Conservation (phyloP, 164 flowering plant species). For the Vitis amurensis region DNA sequence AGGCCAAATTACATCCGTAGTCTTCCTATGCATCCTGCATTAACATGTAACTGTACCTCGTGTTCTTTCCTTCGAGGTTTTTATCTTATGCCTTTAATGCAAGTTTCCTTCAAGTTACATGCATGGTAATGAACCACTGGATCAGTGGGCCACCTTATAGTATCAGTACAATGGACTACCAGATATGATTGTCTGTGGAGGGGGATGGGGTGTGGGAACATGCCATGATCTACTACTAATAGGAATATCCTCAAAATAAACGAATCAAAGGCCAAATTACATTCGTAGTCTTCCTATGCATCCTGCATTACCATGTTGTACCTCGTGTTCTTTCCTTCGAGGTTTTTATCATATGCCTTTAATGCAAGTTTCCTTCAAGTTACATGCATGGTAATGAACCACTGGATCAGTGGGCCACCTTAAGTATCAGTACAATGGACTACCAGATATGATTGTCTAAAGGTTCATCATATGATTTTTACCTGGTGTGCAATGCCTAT, state of each 20-base stretch:
- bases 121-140: background rate
- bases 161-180: background rate
- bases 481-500: too few species aligned
- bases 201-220: too few species aligned
- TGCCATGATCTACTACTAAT: too few species aligned
- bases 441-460: background rate
- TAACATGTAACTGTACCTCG: background rate
- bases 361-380: background rate
- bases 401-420: background rate
- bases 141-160: background rate
- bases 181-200: too few species aligned
- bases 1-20: background rate
- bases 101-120: background rate
- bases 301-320: background rate
- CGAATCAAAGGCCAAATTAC: too few species aligned
- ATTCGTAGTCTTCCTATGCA: background rate
- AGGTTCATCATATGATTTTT: background rate
- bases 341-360: background rate
- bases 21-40: background rate
- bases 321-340: background rate
- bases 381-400: background rate
- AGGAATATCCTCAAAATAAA: too few species aligned
- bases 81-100: background rate
- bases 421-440: background rate
- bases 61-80: background rate